Evolutionary conservation across 169 alveolate species (phyloP).

Genomic region (Plasmodium berghei): DNA sequence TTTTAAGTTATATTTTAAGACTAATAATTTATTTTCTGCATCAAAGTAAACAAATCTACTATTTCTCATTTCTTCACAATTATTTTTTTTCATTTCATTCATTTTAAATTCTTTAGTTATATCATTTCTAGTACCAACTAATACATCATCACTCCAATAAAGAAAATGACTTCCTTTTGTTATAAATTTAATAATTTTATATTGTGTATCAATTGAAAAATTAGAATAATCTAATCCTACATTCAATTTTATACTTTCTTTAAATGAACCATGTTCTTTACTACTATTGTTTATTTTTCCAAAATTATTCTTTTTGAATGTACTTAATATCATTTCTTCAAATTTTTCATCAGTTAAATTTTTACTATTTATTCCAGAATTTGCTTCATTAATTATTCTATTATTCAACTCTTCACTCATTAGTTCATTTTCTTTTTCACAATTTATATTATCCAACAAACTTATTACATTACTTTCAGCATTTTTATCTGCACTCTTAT

Average conservation of each 20-base stretch:
- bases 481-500: background rate
- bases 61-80: constrained; percentile 71
- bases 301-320: constrained; percentile 3
- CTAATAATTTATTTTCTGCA: constrained; percentile 50
- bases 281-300: background rate
- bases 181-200: constrained; percentile 58
- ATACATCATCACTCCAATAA: constrained; percentile 56
- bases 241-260: constrained; percentile 8
- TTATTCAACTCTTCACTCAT: background rate
- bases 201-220: constrained; percentile 36
- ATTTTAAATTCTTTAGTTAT: constrained; percentile 64
- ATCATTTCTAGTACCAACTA: constrained; percentile 3
- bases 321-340: background rate
- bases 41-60: constrained; percentile 75
- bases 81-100: constrained; percentile 77
- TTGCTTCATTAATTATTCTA: background rate
- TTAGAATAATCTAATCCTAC: constrained; percentile 70
- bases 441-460: background rate
- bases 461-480: background rate
- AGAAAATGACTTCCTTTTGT: constrained; percentile 75
- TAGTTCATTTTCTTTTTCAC: background rate
- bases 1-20: constrained; percentile 47
- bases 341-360: background rate
- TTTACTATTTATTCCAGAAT: background rate
- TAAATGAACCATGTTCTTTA: background rate